These are phyloP conservation scores for Pyrenula aspistea DNA, from an alignment of 495 filamentous ascomycete genomes.

Conservation along the genomic window DNA sequence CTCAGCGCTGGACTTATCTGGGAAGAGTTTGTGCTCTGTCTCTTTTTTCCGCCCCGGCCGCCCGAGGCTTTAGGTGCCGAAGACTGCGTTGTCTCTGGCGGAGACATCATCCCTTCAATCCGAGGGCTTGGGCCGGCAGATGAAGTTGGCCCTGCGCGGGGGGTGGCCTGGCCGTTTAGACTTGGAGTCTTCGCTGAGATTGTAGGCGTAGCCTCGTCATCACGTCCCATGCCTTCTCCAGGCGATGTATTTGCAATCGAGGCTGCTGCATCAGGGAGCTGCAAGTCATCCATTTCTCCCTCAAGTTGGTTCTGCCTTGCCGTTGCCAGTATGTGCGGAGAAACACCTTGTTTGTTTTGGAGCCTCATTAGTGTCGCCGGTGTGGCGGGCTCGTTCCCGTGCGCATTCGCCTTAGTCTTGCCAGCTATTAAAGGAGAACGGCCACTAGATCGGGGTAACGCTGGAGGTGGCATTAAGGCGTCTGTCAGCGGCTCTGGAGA, in stretches of 20 bases:
- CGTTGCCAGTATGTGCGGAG: constrained; percentile 24
- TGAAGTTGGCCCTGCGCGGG: constrained; percentile 26
- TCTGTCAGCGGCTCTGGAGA: constrained; percentile 61
- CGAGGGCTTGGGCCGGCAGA: constrained; percentile 43
- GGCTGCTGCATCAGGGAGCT: constrained; percentile 52
- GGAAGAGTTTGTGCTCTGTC: constrained; percentile 63
- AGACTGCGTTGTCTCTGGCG: constrained; percentile 11
- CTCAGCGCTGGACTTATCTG: constrained; percentile 69
- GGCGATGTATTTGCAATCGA: constrained; percentile 11
- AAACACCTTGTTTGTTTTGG: constrained; percentile 19
- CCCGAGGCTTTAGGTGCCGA: constrained; percentile 11
- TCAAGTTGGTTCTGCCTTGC: background rate
- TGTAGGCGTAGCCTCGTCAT: constrained; percentile 10
- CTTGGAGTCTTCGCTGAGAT: constrained; percentile 9
- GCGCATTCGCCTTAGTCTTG: constrained; percentile 16
- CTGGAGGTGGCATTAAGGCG: constrained; percentile 60
- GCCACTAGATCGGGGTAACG: constrained; percentile 36
- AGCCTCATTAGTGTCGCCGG: constrained; percentile 79
- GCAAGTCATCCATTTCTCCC: constrained; percentile 50
- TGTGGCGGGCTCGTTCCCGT: constrained; percentile 49
- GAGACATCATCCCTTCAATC: constrained; percentile 20
- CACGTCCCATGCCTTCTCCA: too few species aligned
- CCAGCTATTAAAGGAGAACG: constrained; percentile 42
- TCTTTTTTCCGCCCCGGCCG: constrained; percentile 36
- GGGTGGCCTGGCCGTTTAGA: constrained; percentile 17